Conservation (phyloP, 495 filamentous ascomycete genomes). For the Lichina pygmaea region DNA sequence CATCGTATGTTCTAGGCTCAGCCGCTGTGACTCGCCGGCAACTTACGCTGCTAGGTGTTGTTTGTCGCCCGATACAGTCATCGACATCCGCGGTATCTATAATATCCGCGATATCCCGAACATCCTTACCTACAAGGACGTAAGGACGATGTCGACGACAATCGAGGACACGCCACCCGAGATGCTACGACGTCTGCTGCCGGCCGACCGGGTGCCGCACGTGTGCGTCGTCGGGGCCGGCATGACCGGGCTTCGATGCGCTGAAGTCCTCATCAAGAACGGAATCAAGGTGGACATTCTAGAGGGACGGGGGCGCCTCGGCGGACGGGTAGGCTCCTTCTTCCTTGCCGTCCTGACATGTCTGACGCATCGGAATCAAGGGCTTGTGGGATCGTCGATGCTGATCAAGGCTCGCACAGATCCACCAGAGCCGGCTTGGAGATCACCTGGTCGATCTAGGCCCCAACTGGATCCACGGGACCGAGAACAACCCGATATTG, state of each 20-base stretch:
- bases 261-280: constrained; percentile 51
- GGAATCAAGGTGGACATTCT: constrained; percentile 64
- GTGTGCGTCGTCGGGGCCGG: constrained; percentile 71
- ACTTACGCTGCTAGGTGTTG: too few relatives aligned
- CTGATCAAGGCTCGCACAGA: constrained; percentile 1
- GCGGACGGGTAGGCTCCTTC: constrained; percentile 37
- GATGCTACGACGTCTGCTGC: constrained; percentile 1
- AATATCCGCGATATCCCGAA: too few relatives aligned
- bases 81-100: background rate
- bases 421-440: constrained; percentile 9
- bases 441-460: constrained; percentile 30
- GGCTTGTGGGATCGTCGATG: background rate
- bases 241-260: constrained; percentile 63
- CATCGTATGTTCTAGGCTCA: too few relatives aligned
- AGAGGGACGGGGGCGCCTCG: constrained; percentile 60
- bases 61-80: background rate
- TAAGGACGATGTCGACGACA: too few relatives aligned
- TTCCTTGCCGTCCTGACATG: too few relatives aligned
- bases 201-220: constrained; percentile 14
- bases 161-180: too few relatives aligned
- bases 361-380: background rate
- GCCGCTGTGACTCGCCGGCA: too few relatives aligned
- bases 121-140: too few relatives aligned
- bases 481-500: constrained; percentile 58
- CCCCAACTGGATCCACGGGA: constrained; percentile 91